Evolutionary conservation across 768 basidiomycete genomes (phyloP), one percentile per base, ranked within the genome.

Genomic region (Leccinum uliginosum): DNA sequence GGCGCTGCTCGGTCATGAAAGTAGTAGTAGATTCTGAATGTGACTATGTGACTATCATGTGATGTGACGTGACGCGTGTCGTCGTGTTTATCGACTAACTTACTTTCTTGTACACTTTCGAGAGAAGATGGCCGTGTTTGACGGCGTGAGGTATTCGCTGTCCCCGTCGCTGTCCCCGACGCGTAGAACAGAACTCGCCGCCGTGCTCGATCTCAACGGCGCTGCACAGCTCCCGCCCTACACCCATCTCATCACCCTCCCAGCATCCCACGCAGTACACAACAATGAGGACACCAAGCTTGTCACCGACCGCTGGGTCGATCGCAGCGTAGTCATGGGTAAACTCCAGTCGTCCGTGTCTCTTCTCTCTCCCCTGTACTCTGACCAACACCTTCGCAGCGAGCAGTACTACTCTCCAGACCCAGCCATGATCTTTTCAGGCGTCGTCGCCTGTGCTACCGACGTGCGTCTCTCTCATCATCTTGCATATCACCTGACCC

Each of bases 381-480:
- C 50, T 53, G 14, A 55, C 62, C 34, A 40, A 24, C 57, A 34
- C 57, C 21, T 23, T 8, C 29, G 34, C 40, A 85, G 83, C 23
- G 67, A 83, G 6, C 70, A 80, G 24, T 83, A 76, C 66, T 94
- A 85, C 73, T 94, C 92, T 2, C 77, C 90, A 3, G 85, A 93
- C 67, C 89, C 89, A 0, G 69, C 78, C 1, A 82, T 84, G 77
- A 78, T 93, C 49, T 95, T 96, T 73, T 94, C 92, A 7, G 90
- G 90, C 2, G 76, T 94, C 19, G 81, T 88, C 10, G 89, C 85
- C 0, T 86, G 86, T 64, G 83, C 85, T 3, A 78, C 83, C 14
- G 86, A 87, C 58, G 86, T 90, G 57, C 54, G 78, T 67, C 26
- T 26, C 34, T 19, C 34, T 32, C 32, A 1, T 12, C 15, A 11